Conservation (phyloP, 2,329 filamentous ascomycete genomes). For the Penicillium sclerotiorum region DNA sequence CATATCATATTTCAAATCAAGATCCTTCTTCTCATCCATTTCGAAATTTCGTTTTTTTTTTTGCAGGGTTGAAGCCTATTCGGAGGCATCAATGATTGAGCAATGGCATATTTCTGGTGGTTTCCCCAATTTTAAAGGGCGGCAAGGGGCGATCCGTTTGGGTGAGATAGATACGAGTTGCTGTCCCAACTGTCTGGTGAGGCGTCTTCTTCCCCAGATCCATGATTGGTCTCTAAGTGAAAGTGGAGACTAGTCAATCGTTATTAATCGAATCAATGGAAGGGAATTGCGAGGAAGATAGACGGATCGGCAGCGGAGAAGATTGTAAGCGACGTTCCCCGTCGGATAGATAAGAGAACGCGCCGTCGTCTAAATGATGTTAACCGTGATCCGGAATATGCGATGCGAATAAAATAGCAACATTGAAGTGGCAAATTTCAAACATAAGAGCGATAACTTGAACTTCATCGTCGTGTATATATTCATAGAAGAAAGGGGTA, state of each 20-base stretch:
- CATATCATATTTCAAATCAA: conserved; percentile 43
- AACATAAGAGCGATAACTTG: too few relatives aligned
- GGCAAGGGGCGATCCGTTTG: not conserved
- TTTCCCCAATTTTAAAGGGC: conserved; percentile 11
- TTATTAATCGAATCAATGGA: too few relatives aligned
- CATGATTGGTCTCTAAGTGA: too few relatives aligned
- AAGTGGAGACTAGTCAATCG: too few relatives aligned
- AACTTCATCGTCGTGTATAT: conserved; percentile 11
- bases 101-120: not conserved
- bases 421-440: too few relatives aligned
- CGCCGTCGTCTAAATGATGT: not conserved
- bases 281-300: conserved; percentile 4
- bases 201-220: conserved; percentile 8
- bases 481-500: conserved; percentile 3
- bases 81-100: not conserved
- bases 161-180: conserved; percentile 3
- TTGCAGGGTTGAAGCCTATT: too few relatives aligned
- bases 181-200: not conserved
- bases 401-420: conserved; percentile 4
- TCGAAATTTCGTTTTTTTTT: not conserved
- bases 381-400: too few relatives aligned
- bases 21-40: conserved; percentile 18
- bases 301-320: conserved; percentile 18
- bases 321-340: conserved; percentile 20
- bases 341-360: conserved; percentile 28